A percentile compares a stretch with the other conserved stretches of the same genome.
These are phyloP conservation scores for Aureobasidium pullulans DNA, from an alignment of 2,329 filamentous ascomycete genomes.

Conservation along the genomic window DNA sequence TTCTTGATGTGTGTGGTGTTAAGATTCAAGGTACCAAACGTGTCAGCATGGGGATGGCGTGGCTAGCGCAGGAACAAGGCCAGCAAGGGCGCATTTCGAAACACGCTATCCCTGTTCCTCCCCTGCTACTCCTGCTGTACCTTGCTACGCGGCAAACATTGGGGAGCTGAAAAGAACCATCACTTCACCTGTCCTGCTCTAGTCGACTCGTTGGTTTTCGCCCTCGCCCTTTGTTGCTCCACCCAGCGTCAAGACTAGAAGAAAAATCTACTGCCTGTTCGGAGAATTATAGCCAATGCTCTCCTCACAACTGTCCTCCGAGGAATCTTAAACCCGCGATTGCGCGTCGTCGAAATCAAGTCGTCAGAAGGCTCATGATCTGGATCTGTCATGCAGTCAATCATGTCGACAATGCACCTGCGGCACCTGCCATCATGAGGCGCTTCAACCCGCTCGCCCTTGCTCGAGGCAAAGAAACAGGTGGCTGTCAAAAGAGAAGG, in stretches of 20 bases:
- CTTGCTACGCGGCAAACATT: conserved; percentile 2
- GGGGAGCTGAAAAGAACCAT: conserved; percentile 9
- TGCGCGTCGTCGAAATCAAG: neutral
- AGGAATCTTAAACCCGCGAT: neutral
- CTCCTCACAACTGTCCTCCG: neutral
- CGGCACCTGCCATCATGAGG: neutral
- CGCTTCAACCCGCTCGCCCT: neutral
- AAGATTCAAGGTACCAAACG: conserved; percentile 13
- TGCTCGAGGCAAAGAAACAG: neutral
- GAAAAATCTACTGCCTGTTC: neutral
- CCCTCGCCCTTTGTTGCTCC: neutral
- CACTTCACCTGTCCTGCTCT: conserved; percentile 1
- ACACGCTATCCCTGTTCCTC: conserved; percentile 10
- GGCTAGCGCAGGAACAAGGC: conserved; percentile 10
- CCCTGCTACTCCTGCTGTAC: neutral
- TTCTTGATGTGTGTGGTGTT: conserved; percentile 2
- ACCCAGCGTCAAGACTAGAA: neutral
- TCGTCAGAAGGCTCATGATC: neutral
- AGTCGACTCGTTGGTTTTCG: neutral
- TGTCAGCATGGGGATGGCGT: conserved; percentile 6
- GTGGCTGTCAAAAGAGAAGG: neutral
- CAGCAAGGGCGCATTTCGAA: conserved; percentile 9
- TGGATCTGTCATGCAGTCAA: neutral
- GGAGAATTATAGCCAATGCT: neutral
- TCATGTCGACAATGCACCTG: neutral